A percentile compares a stretch with the other conserved stretches of the same genome.
phyloP scores from a whole-genome alignment of 352 stramenopile genomes.

The Blastocystis sp. region DNA sequence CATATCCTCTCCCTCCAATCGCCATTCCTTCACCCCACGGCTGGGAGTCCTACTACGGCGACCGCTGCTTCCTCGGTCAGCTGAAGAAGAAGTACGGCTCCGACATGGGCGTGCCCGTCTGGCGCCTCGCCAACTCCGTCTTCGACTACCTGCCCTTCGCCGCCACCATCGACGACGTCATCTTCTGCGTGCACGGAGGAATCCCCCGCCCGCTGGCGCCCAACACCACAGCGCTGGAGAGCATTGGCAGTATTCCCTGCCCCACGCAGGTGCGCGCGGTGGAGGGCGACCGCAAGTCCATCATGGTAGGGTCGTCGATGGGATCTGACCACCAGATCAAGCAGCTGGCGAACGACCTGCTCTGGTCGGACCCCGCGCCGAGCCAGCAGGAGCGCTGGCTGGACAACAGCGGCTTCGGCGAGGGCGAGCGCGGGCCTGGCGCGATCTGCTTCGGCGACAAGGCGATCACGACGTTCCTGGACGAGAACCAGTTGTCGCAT shows the following conservation, averaged over 20 bases:
- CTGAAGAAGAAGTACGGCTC: conserved; percentile 80
- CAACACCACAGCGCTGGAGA: background rate
- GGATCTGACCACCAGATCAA: background rate
- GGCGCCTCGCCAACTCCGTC: conserved; percentile 81
- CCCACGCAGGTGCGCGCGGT: background rate
- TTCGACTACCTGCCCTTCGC: conserved; percentile 85
- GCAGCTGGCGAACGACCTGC: background rate
- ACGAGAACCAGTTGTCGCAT: conserved; percentile 79
- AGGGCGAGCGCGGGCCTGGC: conserved; percentile 80
- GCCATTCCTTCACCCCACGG: conserved; percentile 73
- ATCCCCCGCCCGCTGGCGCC: conserved; percentile 75
- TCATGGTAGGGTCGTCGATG: background rate
- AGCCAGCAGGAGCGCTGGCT: conserved; percentile 68
- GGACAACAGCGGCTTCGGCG: conserved; percentile 79
- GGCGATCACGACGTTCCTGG: conserved; percentile 81
- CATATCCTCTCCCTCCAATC: background rate
- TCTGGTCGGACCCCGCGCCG: conserved; percentile 69
- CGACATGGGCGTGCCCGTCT: conserved; percentile 79
- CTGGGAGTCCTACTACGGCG: conserved; percentile 83
- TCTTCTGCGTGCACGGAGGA: conserved; percentile 88
- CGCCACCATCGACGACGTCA: conserved; percentile 85
- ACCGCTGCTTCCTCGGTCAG: conserved; percentile 80
- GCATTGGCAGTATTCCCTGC: background rate
- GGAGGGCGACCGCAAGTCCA: background rate
- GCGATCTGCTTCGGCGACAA: conserved; percentile 85